Percentiles rank a stretch among this genome's conserved stretches.
phyloP scores from a whole-genome alignment of 768 basidiomycete species.

The Tulasnella sp. region DNA sequence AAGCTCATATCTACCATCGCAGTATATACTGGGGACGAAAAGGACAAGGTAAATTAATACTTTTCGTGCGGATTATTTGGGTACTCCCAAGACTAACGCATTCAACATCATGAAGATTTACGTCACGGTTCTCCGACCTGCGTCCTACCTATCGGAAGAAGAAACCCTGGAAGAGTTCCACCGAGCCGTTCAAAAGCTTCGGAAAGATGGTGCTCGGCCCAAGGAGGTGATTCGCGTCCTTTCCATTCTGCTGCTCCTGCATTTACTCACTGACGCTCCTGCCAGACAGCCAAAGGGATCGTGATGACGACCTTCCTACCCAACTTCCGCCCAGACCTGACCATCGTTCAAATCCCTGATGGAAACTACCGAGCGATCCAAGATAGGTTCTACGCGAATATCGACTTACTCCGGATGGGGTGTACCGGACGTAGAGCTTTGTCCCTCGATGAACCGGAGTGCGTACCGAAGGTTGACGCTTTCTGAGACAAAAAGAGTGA shows the following conservation, averaged over 20 bases:
- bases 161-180: constrained; percentile 59
- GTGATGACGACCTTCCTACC: constrained; percentile 81
- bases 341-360: constrained; percentile 72
- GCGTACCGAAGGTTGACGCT: constrained; percentile 27
- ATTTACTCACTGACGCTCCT: background rate
- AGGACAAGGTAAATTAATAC: constrained; percentile 52
- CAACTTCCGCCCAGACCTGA: constrained; percentile 83
- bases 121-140: constrained; percentile 54
- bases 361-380: constrained; percentile 62
- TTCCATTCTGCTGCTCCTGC: constrained; percentile 1
- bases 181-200: constrained; percentile 55
- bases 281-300: constrained; percentile 59
- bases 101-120: constrained; percentile 47
- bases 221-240: constrained; percentile 48
- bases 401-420: constrained; percentile 79
- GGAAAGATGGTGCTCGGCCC: constrained; percentile 69
- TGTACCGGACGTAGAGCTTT: constrained; percentile 74
- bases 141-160: constrained; percentile 42
- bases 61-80: background rate
- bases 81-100: background rate
- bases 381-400: constrained; percentile 73
- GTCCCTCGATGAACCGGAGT: constrained; percentile 74
- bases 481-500: background rate
- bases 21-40: constrained; percentile 72
- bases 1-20: constrained; percentile 58